A percentile compares a stretch with the other conserved stretches of the same genome.
Evolutionary conservation across 2,329 filamentous ascomycete genomes (phyloP).

Genomic region (Cytospora schulzeri): DNA sequence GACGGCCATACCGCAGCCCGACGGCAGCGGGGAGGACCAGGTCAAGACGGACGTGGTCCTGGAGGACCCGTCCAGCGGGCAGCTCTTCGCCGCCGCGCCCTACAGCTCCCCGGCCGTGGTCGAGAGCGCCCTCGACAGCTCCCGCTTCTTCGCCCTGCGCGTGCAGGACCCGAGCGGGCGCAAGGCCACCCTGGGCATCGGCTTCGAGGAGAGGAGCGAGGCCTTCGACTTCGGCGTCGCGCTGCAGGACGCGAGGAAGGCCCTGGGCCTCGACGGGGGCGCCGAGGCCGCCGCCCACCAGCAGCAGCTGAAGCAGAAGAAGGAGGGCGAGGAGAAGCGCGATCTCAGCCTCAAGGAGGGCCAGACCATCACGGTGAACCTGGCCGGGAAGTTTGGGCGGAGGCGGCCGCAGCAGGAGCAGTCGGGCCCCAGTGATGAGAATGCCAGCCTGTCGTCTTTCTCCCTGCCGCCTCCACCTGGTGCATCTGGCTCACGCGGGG

Average conservation of each 20-base stretch:
- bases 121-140: constrained; percentile 77
- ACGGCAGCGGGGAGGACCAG: constrained; percentile 49
- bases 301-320: constrained; percentile 40
- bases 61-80: constrained; percentile 71
- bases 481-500: constrained; percentile 37
- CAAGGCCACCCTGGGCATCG: constrained; percentile 80
- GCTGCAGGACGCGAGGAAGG: constrained; percentile 75
- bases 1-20: constrained; percentile 59
- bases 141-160: constrained; percentile 80
- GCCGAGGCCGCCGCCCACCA: constrained; percentile 36
- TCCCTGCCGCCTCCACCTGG: constrained; percentile 73
- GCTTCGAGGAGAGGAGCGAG: constrained; percentile 83
- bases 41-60: constrained; percentile 77
- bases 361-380: constrained; percentile 82
- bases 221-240: constrained; percentile 85
- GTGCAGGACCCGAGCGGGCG: constrained; percentile 75
- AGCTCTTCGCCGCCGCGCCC: constrained; percentile 82
- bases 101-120: constrained; percentile 69
- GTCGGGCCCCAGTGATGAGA: constrained; percentile 36
- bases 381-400: constrained; percentile 61
- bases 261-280: constrained; percentile 61
- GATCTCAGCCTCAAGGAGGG: constrained; percentile 89
- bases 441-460: constrained; percentile 56
- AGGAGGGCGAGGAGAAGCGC: constrained; percentile 57
- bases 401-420: constrained; percentile 38